Evolutionary conservation across 1,139 yeast genomes (phyloP).

Genomic region (Debaryomycetaceae sp.): DNA sequence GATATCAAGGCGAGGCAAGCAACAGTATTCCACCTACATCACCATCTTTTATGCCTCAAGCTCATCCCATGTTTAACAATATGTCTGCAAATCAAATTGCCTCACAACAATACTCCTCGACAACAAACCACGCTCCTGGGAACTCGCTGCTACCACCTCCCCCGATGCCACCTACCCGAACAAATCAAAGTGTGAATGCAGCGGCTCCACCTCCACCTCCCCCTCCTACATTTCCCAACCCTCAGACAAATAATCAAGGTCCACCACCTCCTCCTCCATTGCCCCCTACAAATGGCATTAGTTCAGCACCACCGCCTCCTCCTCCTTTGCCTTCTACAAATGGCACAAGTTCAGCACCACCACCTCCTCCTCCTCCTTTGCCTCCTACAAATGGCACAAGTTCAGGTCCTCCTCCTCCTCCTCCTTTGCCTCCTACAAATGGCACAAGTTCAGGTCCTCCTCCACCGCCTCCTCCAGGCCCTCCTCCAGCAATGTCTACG

Average conservation of each 20-base stretch:
- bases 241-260: conserved; percentile 4
- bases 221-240: conserved; percentile 5
- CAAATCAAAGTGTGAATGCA: neutral
- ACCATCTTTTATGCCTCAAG: neutral
- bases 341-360: conserved; percentile 11
- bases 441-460: conserved; percentile 25
- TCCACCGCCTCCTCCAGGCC: conserved; percentile 35
- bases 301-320: conserved; percentile 19
- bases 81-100: no score
- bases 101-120: neutral
- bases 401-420: conserved; percentile 20
- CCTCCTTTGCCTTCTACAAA: conserved; percentile 10
- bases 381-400: conserved; percentile 9
- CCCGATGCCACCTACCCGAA: neutral
- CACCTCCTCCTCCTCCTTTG: conserved; percentile 26
- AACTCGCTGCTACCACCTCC: neutral
- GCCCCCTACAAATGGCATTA: conserved; percentile 3
- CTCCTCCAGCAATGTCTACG: conserved; percentile 27
- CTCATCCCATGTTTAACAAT: neutral
- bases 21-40: conserved; percentile 5
- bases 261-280: conserved; percentile 18
- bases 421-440: conserved; percentile 25
- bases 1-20: neutral
- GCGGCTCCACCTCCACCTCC: conserved; percentile 18
- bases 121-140: no score